Evolutionary conservation across 2,329 filamentous ascomycete species (phyloP).

Genomic region (Colletotrichum noveboracense): DNA sequence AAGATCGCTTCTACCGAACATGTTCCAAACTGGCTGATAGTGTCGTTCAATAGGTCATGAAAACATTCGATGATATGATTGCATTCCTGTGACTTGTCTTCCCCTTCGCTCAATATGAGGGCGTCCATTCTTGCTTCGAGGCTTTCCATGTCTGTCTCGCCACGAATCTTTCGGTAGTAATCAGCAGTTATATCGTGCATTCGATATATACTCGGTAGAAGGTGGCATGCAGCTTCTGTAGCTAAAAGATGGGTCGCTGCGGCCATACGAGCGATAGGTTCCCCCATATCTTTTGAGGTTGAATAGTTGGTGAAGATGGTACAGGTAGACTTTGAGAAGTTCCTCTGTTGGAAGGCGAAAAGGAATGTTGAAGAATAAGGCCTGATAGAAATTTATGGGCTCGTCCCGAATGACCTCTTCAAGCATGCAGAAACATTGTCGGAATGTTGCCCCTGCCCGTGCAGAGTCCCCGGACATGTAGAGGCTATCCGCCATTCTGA

Average conservation of each 20-base stretch:
- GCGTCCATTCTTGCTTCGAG: not conserved
- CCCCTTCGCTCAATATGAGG: not conserved
- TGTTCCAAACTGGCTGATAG: too few species aligned
- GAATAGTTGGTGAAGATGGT: not conserved
- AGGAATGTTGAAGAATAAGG: not conserved
- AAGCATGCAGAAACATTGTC: not conserved
- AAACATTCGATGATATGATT: not conserved
- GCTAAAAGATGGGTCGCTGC: not conserved
- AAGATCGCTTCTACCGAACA: too few species aligned
- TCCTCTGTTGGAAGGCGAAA: not conserved
- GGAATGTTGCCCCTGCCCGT: not conserved
- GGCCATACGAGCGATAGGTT: not conserved
- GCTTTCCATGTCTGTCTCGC: not conserved
- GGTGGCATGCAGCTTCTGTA: not conserved
- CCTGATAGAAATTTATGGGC: not conserved
- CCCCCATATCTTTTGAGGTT: not conserved
- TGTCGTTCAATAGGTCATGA: too few species aligned
- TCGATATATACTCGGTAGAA: not conserved
- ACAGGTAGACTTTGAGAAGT: not conserved
- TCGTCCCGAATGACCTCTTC: not conserved
- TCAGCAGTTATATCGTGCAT: not conserved
- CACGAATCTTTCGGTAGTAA: not conserved
- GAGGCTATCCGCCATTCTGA: not conserved
- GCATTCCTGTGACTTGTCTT: not conserved
- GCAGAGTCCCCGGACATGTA: not conserved